A percentile compares a stretch with the other conserved stretches of the same genome.
Conservation (phyloP, 345 rosid genomes). For the Iberis pinnata region DNA sequence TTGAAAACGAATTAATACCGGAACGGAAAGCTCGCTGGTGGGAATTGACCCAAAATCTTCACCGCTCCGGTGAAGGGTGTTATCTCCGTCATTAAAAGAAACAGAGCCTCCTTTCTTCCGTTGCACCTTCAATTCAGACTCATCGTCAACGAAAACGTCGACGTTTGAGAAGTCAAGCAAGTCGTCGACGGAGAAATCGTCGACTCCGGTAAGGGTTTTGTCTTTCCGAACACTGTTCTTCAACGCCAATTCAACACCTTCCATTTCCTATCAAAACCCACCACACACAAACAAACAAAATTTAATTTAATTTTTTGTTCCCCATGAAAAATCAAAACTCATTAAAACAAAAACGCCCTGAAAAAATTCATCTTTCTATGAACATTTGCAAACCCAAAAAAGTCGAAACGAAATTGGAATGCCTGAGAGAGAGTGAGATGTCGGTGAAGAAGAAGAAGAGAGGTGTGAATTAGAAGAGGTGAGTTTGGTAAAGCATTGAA, state of each 20-base stretch:
- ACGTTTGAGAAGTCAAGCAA: conserved; percentile 70
- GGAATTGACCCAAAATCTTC: conserved; percentile 38
- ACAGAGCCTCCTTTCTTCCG: conserved; percentile 18
- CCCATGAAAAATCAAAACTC: neutral
- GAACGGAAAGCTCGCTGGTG: conserved; percentile 49
- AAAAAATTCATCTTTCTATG: neutral
- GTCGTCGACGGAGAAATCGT: conserved; percentile 64
- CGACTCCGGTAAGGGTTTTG: conserved; percentile 29
- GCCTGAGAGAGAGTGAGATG: conserved; percentile 10
- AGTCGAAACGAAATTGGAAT: no score
- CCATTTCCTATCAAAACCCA: conserved; percentile 34
- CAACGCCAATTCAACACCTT: conserved; percentile 51
- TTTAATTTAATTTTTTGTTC: neutral
- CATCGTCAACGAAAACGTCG: conserved; percentile 41
- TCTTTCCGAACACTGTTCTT: conserved; percentile 15
- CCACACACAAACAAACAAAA: neutral
- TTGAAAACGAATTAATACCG: conserved; percentile 34
- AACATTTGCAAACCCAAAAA: no score
- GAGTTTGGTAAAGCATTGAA: conserved; percentile 81
- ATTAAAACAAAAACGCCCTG: neutral
- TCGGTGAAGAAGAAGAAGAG: conserved; percentile 24
- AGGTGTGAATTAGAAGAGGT: conserved; percentile 23
- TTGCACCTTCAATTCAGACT: conserved; percentile 19
- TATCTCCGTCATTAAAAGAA: conserved; percentile 10
- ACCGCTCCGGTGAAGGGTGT: conserved; percentile 15